These are phyloP conservation scores for Fusarium sacchari DNA, from an alignment of 2,329 filamentous ascomycete genomes.

Conservation along the genomic window DNA sequence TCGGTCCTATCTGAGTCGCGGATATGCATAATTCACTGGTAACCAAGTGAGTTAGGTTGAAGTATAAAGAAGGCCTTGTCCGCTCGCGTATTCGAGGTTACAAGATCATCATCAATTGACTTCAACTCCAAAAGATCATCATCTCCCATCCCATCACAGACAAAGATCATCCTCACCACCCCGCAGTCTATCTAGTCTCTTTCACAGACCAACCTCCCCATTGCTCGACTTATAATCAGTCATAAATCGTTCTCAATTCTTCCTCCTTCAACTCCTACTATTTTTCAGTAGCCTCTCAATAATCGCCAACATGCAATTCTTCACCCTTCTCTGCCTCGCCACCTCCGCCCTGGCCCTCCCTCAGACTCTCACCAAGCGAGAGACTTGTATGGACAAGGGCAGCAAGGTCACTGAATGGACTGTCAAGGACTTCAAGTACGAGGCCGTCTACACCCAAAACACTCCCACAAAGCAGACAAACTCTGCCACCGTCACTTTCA, in stretches of 20 bases:
- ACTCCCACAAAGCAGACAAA: constrained; percentile 61
- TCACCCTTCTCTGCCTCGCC: constrained; percentile 43
- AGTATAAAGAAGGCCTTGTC: constrained; percentile 31
- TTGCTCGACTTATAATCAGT: not conserved
- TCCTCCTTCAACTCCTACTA: not conserved
- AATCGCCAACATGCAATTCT: constrained; percentile 40
- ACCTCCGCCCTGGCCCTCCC: constrained; percentile 43
- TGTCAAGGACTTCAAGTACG: constrained; percentile 57
- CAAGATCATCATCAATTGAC: constrained; percentile 4
- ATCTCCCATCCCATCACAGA: constrained; percentile 6
- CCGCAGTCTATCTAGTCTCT: constrained; percentile 1
- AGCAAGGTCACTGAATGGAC: constrained; percentile 50
- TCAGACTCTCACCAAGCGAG: constrained; percentile 14
- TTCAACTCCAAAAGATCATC: constrained; percentile 20
- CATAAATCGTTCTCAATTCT: not conserved
- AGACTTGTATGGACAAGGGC: constrained; percentile 40
- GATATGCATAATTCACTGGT: not conserved
- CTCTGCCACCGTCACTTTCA: constrained; percentile 59
- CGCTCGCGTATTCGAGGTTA: constrained; percentile 5
- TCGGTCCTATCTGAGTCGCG: constrained; percentile 8
- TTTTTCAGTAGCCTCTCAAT: not conserved
- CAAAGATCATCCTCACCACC: constrained; percentile 31
- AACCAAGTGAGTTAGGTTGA: not conserved
- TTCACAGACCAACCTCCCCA: constrained; percentile 19
- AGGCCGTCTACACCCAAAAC: constrained; percentile 58